A percentile compares a stretch with the other conserved stretches of the same genome.
Evolutionary conservation across 1,284 basidiomycete genomes (phyloP).

Genomic region (Rhodotorula sp.): DNA sequence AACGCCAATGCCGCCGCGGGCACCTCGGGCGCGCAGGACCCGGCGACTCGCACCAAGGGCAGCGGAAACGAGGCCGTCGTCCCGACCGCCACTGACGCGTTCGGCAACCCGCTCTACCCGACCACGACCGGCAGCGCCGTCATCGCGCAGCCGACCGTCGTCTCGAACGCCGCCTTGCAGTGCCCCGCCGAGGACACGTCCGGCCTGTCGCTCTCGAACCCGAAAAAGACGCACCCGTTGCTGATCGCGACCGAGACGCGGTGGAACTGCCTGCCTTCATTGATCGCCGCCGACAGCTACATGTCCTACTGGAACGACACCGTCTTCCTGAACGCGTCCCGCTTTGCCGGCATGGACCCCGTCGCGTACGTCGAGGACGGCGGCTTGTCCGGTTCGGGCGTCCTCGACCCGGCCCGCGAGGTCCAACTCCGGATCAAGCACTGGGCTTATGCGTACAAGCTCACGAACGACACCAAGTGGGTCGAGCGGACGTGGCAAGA

Average conservation of each 20-base stretch:
- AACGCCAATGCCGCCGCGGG: not conserved
- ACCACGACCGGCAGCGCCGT: constrained; percentile 69
- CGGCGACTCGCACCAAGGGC: constrained; percentile 27
- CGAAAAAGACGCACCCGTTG: constrained; percentile 78
- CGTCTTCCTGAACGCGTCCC: constrained; percentile 83
- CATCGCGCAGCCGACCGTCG: constrained; percentile 71
- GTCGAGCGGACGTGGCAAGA: constrained; percentile 80
- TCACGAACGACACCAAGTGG: constrained; percentile 85
- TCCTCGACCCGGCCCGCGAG: constrained; percentile 85
- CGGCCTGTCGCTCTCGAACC: constrained; percentile 50
- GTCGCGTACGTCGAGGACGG: constrained; percentile 45
- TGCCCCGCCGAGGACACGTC: constrained; percentile 61
- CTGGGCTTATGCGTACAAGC: constrained; percentile 83
- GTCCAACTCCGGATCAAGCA: constrained; percentile 89
- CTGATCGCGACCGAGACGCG: constrained; percentile 88
- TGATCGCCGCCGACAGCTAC: constrained; percentile 80
- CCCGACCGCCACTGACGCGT: constrained; percentile 33
- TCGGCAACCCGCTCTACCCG: constrained; percentile 46
- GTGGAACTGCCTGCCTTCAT: constrained; percentile 74
- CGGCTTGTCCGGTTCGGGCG: constrained; percentile 64
- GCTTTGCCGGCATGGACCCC: constrained; percentile 57
- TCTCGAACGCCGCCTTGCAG: constrained; percentile 66
- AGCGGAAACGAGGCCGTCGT: constrained; percentile 21
- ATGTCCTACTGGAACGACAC: constrained; percentile 84
- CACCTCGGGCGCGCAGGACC: constrained; percentile 8